phyloP scores from a whole-genome alignment of 2,329 filamentous ascomycete genomes.

The Fusarium goolgardi region DNA sequence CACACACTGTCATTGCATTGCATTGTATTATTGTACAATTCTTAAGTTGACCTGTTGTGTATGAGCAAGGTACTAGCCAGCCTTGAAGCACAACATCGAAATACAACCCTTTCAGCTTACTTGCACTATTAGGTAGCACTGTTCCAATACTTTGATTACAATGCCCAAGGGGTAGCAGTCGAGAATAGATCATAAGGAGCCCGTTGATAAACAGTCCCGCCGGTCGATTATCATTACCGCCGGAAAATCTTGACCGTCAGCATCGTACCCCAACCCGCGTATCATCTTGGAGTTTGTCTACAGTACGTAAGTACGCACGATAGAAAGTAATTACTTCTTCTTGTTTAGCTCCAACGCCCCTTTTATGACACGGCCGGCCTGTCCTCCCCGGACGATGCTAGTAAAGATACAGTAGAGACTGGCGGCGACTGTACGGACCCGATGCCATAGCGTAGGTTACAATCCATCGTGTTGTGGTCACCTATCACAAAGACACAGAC shows the following conservation, averaged over 20 bases:
- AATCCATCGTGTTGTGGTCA: not conserved
- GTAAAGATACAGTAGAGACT: constrained; percentile 16
- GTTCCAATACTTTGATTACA: constrained; percentile 28
- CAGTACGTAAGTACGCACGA: not conserved
- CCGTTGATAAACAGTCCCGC: constrained; percentile 11
- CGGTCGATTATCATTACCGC: constrained; percentile 26
- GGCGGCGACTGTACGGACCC: constrained; percentile 4
- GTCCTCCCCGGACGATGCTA: constrained; percentile 36
- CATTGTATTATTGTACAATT: constrained; percentile 21
- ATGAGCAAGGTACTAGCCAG: constrained; percentile 6
- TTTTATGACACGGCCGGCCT: constrained; percentile 29
- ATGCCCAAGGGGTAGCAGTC: not conserved
- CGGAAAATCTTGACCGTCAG: constrained; percentile 30
- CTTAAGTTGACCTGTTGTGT: constrained; percentile 8
- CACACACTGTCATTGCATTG: not conserved
- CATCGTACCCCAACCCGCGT: constrained; percentile 23
- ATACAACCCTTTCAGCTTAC: constrained; percentile 14
- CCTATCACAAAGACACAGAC: constrained; percentile 19
- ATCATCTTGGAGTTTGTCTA: constrained; percentile 32
- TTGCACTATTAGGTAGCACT: constrained; percentile 34
- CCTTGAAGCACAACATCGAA: constrained; percentile 23
- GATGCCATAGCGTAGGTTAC: constrained; percentile 8
- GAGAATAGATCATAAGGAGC: constrained; percentile 9
- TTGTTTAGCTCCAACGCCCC: constrained; percentile 25
- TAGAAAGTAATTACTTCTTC: constrained; percentile 4